Evolutionary conservation across 1,284 basidiomycete species (phyloP), one percentile per base, ranked within the genome.

Genomic region (Sparassis latifolia): DNA sequence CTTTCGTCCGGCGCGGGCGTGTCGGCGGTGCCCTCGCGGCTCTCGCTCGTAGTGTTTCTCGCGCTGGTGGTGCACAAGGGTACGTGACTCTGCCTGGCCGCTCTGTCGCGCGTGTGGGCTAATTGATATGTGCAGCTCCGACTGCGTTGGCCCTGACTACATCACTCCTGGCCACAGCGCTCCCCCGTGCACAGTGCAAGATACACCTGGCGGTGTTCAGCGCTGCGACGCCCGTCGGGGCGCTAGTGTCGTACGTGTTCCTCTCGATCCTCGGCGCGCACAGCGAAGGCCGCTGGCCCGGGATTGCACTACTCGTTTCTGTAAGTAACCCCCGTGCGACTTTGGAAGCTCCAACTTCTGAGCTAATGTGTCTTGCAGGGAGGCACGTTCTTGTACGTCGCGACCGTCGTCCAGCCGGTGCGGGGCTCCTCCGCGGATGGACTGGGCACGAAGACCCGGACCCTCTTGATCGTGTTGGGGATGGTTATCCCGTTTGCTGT

Each of bases 331-430:
- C 37, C 10, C 47, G 9, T 28, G 20, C 4, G 10, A 20, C 20
- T 20, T 20, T 20, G 20, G 27, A 28, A 12, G 7, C 43, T 28
- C n/a, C 28, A 29, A 7, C 7, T 33, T 33, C 10, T 10, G n/a
- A 39, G 30, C 4, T 37, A 5, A 20, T 33, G 10, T 38, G 5
- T 4, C 30, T 41, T 4, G n/a, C 55, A 93, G 92, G 95, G 92
- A 38, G 94, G 94, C 10, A 93, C 92, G 1, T 97, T 97, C 68
- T 73, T 97, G 32, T 97, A 95, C 64, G 94, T 97, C 33, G 93
- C 94, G 0, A 95, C 94, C 2, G 87, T 93, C 35, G 74, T 94
- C 29, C 89, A 92, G 63, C 82, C 88, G 2, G 75, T 87, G 40
- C 80, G 86, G 10, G 73, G 72, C 10, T 64, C 71, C 7, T 58